Evolutionary conservation across 2,329 filamentous ascomycete species (phyloP), one percentile per base, ranked within the genome.

Genomic region (Parastagonospora avenae): DNA sequence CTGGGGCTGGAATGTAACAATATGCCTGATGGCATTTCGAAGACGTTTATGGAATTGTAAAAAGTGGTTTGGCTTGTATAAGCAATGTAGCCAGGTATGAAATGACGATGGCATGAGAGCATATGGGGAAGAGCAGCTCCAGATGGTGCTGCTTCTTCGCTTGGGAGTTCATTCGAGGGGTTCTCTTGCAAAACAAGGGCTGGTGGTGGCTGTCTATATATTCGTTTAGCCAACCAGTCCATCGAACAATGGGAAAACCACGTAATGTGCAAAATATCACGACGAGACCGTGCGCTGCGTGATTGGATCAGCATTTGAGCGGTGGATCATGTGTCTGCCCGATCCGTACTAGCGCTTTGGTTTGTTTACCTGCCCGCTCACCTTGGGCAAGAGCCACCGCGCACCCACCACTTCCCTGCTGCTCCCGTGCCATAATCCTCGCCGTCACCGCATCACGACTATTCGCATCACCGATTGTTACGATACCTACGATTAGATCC

Each of bases 401-500:
- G 19, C 52, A 57, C 61, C 51, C 59, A 63, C 62, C 60, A 48
- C 60, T 60, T 60, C 57, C 63, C 55, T 63, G 61, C 60, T 63
- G 61, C 59, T 63, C 62, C 60, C 57, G 59, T 54, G 59, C 57
- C 55, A 60, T 58, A 54, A 57, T 52, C 54, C 48, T 55, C 57
- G 48, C 59, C 57, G 53, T 58, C 49, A 57, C 63, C 54, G 59
- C 61, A 48, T 46, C 51, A 57, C 50, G 49, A 52, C 53, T 67
- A 71, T 71, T 70, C 64, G 58, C 64, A 57, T 71, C 67, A 70
- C 59, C 63, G 52, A 54, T 61, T 71, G 54, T 62, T 71, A 71
- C 64, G 54, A 54, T 39, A 38, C 40, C 41, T 47, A 57, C 57
- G 39, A 40, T 55, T 51, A 48, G 14, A 28, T 36, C 29, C 31